Conservation (phyloP, 2,329 filamentous ascomycete genomes). For the Ceratocystiopsis sp. region DNA sequence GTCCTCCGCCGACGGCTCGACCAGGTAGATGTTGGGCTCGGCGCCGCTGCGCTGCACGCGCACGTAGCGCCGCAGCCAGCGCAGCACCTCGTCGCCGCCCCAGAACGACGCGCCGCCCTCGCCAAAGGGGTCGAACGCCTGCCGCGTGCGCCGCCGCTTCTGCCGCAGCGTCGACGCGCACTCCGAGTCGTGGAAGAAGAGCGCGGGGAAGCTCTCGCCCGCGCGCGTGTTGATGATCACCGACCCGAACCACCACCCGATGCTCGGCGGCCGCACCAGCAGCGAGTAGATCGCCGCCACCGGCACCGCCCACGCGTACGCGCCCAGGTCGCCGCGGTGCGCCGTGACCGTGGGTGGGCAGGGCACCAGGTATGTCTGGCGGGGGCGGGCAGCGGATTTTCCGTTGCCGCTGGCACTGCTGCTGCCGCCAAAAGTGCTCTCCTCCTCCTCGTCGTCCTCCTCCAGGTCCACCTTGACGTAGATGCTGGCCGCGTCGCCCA, state of each 20-base stretch:
- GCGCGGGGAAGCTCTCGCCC: slow-evolving; percentile 82
- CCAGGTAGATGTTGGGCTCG: slow-evolving; percentile 79
- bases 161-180: slow-evolving; percentile 91
- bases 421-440: no score
- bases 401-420: slow-evolving; percentile 27
- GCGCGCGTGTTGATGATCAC: slow-evolving; percentile 80
- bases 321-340: slow-evolving; percentile 52
- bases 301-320: slow-evolving; percentile 83
- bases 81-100: slow-evolving; percentile 88
- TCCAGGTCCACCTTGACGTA: slow-evolving; percentile 93
- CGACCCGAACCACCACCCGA: slow-evolving; percentile 98
- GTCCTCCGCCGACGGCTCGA: slow-evolving; percentile 70
- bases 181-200: slow-evolving; percentile 97
- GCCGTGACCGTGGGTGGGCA: slow-evolving; percentile 64
- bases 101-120: slow-evolving; percentile 81
- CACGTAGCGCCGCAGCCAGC: slow-evolving; percentile 78
- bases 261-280: slow-evolving; percentile 73
- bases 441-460: slow-evolving; percentile 36
- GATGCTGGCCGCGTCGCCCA: slow-evolving; percentile 71
- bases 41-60: slow-evolving; percentile 66
- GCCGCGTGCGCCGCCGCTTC: slow-evolving; percentile 67
- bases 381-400: slow-evolving; percentile 43
- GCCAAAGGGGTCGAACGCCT: slow-evolving; percentile 81
- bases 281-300: slow-evolving; percentile 82
- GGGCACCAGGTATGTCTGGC: slow-evolving; percentile 78